Evolutionary conservation across 345 rosid genomes (phyloP), one percentile per base, ranked within the genome.

Genomic region (Brassica juncea): DNA sequence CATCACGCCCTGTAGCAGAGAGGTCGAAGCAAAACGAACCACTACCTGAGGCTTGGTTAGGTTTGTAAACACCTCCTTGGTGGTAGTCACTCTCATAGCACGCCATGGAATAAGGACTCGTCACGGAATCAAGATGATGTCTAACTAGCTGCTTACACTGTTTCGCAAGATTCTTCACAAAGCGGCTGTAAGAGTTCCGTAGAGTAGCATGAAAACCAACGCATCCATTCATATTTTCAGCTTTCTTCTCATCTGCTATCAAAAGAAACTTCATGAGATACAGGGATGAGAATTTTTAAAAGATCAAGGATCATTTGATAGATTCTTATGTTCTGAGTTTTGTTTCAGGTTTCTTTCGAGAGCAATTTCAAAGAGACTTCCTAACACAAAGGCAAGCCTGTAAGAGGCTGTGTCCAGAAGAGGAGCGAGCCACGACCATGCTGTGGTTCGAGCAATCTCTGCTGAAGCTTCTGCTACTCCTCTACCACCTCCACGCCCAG

Each of bases 381-480:
- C 88, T 49, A 95, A 79, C 47, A 95, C 99, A 82, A 93, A 93
- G 71, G 93, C 91, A 71, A 95, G 97, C 66, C 98, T 82, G 68
- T 95, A 94, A 57, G 98, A 95, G 67, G 96, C 98, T 59, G 97
- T 90, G 82, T 91, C 97, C 76, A 95, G 96, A 47, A 95, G 91
- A 62, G 99, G 99, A 86, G 98, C 89, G 9, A 95, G 93, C 99
- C 99, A 95, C 65, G 98, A 90, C 66, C 94, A 86, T 21, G 98
- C 94, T 79, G 99, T 97, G 5, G 99, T 87, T 47, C 97, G 87
- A 61, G 99, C 96, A 68, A 95, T 93, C 83, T 95, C 98, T 80
- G 98, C 96, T 57, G 97, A 91, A 68, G 98, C 99, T 84, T 95
- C 99, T 16, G 92, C 79, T 66, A 90, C 85, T 74, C 99, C 97